Evolutionary conservation across 2,329 filamentous ascomycete species (phyloP), one percentile per base, ranked within the genome.

Genomic region (Fusarium abutilonis): DNA sequence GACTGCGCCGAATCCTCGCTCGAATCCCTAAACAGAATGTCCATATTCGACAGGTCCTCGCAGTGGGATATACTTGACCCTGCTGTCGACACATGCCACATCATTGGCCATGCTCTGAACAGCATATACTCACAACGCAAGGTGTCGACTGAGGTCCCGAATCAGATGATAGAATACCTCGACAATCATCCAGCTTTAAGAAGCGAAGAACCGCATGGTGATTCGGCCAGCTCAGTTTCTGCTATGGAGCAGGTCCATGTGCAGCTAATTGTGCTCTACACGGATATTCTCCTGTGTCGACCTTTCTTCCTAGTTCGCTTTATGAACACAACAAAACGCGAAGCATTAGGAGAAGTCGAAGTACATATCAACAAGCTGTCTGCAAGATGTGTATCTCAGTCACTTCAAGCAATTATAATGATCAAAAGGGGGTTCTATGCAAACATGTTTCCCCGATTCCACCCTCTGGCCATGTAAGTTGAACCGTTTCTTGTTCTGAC

Each of bases 291-390:
- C 0, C 78, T 90, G 2, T 87, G 85, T 1, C 79, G 87, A 26
- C 87, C 88, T 0, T 89, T 89, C 70, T 86, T 89, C 55, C 74
- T 89, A 13, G 84, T 82, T 54, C 78, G 86, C 11, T 77, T 87
- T 36, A 84, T 78, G 52, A 74, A 76, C 68, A 68, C 72, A 3
- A 72, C 74, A 14, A 46, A 59, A n/a, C 10, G 15, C 14, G 43
- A 43, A 10, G 48, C 42, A 7, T 38, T 45, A 2, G 52, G 52
- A 4, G 41, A 17, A 4, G 35, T 43, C 6, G 39, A 52, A 10
- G 35, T 73, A 26, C 74, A 71, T 28, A 77, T 82, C 70, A 77
- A 80, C 29, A 78, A 72, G 36, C 80, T 84, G 52, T 82, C 81
- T 6, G 78, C 82, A 52, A 79, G 79, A 10, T 64, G 62, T 10